A percentile compares a stretch with the other conserved stretches of the same genome.
phyloP scores from a whole-genome alignment of 257 asterid genomes.

The Anisodus tanguticus region DNA sequence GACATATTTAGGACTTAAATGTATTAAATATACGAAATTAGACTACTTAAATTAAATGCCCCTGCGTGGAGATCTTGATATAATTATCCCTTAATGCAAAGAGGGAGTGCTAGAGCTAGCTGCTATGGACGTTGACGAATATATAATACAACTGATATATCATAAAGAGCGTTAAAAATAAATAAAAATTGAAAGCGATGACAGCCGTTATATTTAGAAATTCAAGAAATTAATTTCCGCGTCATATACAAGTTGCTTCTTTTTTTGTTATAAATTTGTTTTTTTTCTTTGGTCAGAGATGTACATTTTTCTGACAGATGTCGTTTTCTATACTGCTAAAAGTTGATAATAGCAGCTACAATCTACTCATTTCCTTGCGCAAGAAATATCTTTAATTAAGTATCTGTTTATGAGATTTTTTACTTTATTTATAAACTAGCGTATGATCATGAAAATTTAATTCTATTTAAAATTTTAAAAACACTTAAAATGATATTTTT shows the following conservation, averaged over 20 bases:
- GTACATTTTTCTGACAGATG: neutral
- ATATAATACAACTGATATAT: neutral
- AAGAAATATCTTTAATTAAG: neutral
- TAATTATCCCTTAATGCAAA: neutral
- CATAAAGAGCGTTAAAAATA: neutral
- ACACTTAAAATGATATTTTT: too few species aligned
- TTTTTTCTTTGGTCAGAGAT: neutral
- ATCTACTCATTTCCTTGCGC: neutral
- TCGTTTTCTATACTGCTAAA: constrained; percentile 7
- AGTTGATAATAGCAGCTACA: neutral
- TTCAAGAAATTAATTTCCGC: neutral
- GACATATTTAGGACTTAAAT: neutral
- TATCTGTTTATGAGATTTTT: too few species aligned
- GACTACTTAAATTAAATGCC: neutral
- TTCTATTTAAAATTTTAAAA: too few species aligned
- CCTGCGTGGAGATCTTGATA: neutral
- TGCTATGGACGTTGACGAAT: constrained; percentile 20
- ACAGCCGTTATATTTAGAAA: neutral
- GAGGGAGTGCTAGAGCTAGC: neutral
- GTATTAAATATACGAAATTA: neutral
- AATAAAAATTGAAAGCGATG: neutral
- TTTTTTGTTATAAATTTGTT: neutral
- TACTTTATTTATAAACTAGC: too few species aligned
- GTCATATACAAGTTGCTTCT: neutral
- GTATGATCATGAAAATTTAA: too few species aligned